Conservation (phyloP, 345 rosid genomes). For the Ceriops decandra region DNA sequence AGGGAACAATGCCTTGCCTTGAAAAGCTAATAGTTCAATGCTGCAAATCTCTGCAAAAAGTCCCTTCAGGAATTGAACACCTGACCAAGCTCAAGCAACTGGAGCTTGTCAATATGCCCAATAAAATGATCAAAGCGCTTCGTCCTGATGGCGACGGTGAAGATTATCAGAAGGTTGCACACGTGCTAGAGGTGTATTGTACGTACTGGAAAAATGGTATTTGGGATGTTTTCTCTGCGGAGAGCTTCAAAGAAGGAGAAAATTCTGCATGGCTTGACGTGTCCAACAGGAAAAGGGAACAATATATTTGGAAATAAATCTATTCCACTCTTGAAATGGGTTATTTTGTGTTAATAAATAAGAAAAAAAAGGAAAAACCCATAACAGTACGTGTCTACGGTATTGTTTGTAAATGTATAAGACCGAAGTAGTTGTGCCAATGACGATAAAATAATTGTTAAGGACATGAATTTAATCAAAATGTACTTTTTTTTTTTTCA, state of each 20-base stretch:
- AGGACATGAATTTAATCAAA: too few species aligned
- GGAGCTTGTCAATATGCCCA: constrained; percentile 16
- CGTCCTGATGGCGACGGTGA: constrained; percentile 7
- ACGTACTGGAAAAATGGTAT: constrained; percentile 3
- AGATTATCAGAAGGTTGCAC: constrained; percentile 6
- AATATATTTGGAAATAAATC: constrained; percentile 1
- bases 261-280: not conserved
- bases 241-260: constrained; percentile 5
- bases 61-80: constrained; percentile 13
- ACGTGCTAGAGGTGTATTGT: constrained; percentile 9
- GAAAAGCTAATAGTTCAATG: constrained; percentile 11
- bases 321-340: too few species aligned
- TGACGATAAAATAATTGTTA: too few species aligned
- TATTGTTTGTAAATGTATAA: too few species aligned
- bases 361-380: too few species aligned
- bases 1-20: constrained; percentile 10
- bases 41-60: constrained; percentile 9
- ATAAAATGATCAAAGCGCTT: not conserved
- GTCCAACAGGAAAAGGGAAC: not conserved
- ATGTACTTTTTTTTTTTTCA: too few species aligned
- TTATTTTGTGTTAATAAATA: too few species aligned
- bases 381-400: too few species aligned
- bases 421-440: too few species aligned
- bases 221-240: constrained; percentile 2
- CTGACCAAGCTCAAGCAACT: constrained; percentile 5